phyloP scores from a whole-genome alignment of 1,139 yeast genomes.

The Suhomyces chickasaworum region DNA sequence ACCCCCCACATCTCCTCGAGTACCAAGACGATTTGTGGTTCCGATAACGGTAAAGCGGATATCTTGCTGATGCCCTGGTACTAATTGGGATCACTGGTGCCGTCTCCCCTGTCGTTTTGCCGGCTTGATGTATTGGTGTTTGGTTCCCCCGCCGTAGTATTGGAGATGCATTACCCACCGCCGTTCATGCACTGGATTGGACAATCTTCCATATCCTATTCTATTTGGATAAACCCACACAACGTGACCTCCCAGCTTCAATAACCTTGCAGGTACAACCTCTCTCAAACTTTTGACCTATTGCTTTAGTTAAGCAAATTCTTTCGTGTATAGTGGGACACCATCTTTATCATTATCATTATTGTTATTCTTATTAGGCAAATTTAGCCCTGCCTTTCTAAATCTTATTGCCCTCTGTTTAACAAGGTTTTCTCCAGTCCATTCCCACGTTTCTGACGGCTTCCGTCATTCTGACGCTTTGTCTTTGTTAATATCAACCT shows the following conservation, averaged over 20 bases:
- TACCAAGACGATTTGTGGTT: not conserved
- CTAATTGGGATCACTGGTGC: not conserved
- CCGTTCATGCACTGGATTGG: not conserved
- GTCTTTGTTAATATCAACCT: not conserved
- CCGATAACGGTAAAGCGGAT: not conserved
- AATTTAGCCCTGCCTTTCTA: not conserved
- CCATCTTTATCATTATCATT: not conserved
- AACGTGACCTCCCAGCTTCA: not conserved
- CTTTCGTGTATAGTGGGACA: not conserved
- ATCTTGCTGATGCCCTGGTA: not conserved
- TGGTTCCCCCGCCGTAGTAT: not conserved
- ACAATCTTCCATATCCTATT: not conserved
- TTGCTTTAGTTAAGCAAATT: not conserved
- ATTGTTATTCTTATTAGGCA: not conserved
- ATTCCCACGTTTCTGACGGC: not conserved
- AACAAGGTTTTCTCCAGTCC: not conserved
- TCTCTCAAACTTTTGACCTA: not conserved
- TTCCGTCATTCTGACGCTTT: not conserved
- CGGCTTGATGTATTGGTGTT: too few species aligned
- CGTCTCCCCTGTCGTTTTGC: too few species aligned
- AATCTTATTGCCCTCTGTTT: not conserved
- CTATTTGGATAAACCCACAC: not conserved
- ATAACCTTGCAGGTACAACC: not conserved
- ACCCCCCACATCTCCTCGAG: not conserved
- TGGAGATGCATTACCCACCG: not conserved